These are phyloP conservation scores for Aspergillus quadrilineatus DNA, from an alignment of 2,329 filamentous ascomycete genomes.

Conservation along the genomic window DNA sequence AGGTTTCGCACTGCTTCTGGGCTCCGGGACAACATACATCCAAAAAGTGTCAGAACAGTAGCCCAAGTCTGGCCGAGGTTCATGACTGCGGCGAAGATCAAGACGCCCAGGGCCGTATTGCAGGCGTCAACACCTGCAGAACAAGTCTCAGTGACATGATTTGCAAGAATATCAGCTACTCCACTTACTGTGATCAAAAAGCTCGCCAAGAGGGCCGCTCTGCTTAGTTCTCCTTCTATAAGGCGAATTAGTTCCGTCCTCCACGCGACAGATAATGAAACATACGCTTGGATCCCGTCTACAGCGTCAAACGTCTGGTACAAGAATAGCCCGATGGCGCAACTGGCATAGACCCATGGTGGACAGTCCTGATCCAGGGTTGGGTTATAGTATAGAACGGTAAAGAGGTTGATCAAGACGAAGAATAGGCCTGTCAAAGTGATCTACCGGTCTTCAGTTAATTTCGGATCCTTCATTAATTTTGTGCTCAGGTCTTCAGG, in stretches of 20 bases:
- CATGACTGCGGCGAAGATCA: constrained; percentile 88
- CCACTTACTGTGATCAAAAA: constrained; percentile 82
- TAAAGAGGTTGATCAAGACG: constrained; percentile 83
- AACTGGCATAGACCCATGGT: constrained; percentile 89
- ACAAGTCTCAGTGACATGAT: constrained; percentile 1
- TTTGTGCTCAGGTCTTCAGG: neutral
- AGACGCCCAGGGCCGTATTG: constrained; percentile 90
- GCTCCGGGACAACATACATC: constrained; percentile 57
- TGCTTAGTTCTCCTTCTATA: constrained; percentile 78
- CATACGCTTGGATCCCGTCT: constrained; percentile 87
- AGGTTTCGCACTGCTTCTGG: neutral
- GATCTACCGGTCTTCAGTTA: constrained; percentile 54
- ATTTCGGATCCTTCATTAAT: constrained; percentile 2
- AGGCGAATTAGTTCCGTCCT: constrained; percentile 6
- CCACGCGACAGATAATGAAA: neutral
- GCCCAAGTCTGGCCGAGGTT: constrained; percentile 92
- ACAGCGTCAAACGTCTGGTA: constrained; percentile 99
- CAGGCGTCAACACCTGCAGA: constrained; percentile 75
- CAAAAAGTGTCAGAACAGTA: constrained; percentile 80
- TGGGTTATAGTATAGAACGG: constrained; percentile 94
- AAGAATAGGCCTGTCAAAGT: constrained; percentile 89
- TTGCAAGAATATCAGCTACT: neutral
- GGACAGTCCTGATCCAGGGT: constrained; percentile 90
- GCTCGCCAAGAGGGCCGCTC: constrained; percentile 88
- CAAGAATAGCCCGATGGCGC: constrained; percentile 84